Conservation (phyloP, 805 yeast genomes). For the Teunomyces barrocoloradensis region DNA sequence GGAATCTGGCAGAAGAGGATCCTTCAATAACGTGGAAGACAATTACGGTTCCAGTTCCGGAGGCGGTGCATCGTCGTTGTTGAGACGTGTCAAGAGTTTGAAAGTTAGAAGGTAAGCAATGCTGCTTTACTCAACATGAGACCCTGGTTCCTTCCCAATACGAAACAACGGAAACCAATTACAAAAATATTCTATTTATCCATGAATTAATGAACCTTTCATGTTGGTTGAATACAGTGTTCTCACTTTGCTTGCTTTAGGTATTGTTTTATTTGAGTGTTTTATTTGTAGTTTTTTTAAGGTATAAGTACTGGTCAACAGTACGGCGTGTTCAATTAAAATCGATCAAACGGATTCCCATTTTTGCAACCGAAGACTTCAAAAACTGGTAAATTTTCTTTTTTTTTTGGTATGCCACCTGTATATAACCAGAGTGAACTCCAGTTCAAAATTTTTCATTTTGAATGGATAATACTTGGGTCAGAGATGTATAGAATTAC, state of each 20-base stretch:
- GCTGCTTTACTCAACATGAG: background rate
- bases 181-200: background rate
- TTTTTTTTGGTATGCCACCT: background rate
- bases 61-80: slow-evolving; percentile 41
- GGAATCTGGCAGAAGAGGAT: slow-evolving; percentile 13
- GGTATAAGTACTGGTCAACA: background rate
- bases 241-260: background rate
- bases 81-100: slow-evolving; percentile 86
- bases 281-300: background rate
- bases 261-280: background rate
- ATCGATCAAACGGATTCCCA: background rate
- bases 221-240: background rate
- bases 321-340: slow-evolving; percentile 1
- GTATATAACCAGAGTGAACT: background rate
- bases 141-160: background rate
- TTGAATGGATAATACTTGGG: background rate
- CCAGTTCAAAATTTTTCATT: slow-evolving; percentile 4
- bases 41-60: slow-evolving; percentile 11
- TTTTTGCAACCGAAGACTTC: background rate
- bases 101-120: slow-evolving; percentile 53
- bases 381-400: too few species aligned
- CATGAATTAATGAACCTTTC: background rate
- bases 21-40: slow-evolving; percentile 10
- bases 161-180: background rate
- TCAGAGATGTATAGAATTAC: slow-evolving; percentile 9